phyloP scores from a whole-genome alignment of 371 early-diverging fungal genomes.

The Mortierella sp. region DNA sequence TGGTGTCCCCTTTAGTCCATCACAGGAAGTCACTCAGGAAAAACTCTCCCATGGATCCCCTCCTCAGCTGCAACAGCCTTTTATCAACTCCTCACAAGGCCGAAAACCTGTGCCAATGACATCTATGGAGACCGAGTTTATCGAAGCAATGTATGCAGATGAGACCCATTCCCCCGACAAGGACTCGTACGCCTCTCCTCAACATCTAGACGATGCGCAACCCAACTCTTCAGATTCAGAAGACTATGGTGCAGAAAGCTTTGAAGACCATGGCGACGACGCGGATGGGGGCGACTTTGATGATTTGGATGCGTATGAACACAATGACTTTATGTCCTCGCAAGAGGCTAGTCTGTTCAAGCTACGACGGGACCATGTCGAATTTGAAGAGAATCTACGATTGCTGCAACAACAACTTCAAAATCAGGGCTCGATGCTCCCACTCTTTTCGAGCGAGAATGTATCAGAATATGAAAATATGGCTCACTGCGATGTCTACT shows the following conservation, averaged over 20 bases:
- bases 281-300: slow-evolving; percentile 37
- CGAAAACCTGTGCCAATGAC: slow-evolving; percentile 10
- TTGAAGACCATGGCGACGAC: slow-evolving; percentile 28
- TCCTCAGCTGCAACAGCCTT: too few relatives aligned
- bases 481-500: neutral
- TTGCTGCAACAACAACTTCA: slow-evolving; percentile 44
- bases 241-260: slow-evolving; percentile 32
- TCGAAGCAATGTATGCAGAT: slow-evolving; percentile 34
- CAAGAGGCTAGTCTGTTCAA: slow-evolving; percentile 44
- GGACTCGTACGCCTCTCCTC: slow-evolving; percentile 3
- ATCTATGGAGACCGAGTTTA: slow-evolving; percentile 51
- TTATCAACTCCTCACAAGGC: too few relatives aligned
- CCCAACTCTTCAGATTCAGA: slow-evolving; percentile 28
- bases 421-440: slow-evolving; percentile 32
- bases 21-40: too few relatives aligned
- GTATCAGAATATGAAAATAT: slow-evolving; percentile 2
- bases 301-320: slow-evolving; percentile 30
- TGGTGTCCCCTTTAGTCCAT: too few relatives aligned
- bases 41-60: too few relatives aligned
- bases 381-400: slow-evolving; percentile 51
- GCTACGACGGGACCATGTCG: slow-evolving; percentile 47
- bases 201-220: neutral
- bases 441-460: slow-evolving; percentile 11
- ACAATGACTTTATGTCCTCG: slow-evolving; percentile 38
- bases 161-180: neutral